Conservation (phyloP, 768 basidiomycete genomes). For the Myochromella boudieri region DNA sequence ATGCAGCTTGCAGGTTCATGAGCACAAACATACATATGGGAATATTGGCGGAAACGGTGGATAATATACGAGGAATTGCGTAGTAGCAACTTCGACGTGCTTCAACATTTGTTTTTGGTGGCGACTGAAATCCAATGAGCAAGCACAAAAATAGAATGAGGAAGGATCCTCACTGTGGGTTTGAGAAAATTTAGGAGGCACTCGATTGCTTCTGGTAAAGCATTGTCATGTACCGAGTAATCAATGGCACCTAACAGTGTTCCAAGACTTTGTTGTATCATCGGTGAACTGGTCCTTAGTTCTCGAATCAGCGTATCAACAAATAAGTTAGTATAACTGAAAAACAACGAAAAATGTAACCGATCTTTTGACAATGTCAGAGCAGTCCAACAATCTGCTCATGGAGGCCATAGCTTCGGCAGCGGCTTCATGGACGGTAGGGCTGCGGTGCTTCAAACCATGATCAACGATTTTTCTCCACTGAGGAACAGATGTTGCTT, state of each 20-base stretch:
- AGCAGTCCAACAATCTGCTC: constrained; percentile 69
- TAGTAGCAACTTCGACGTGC: constrained; percentile 52
- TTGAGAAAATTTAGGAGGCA: constrained; percentile 64
- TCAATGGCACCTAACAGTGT: constrained; percentile 67
- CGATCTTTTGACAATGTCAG: constrained; percentile 69
- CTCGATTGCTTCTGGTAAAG: constrained; percentile 49
- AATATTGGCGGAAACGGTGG: constrained; percentile 25
- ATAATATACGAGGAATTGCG: constrained; percentile 41
- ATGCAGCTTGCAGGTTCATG: background rate
- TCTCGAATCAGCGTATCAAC: constrained; percentile 61
- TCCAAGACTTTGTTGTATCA: constrained; percentile 73
- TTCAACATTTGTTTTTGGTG: constrained; percentile 45
- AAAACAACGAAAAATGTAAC: constrained; percentile 32
- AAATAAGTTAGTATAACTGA: constrained; percentile 6
- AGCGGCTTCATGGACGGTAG: constrained; percentile 72
- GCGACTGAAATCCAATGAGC: constrained; percentile 19
- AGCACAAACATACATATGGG: constrained; percentile 20
- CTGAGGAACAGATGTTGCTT: constrained; percentile 44
- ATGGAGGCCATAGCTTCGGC: constrained; percentile 68
- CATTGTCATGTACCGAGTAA: constrained; percentile 56
- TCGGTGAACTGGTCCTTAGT: constrained; percentile 47
- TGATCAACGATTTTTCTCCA: constrained; percentile 74
- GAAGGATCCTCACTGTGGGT: constrained; percentile 42
- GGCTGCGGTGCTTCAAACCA: constrained; percentile 66
- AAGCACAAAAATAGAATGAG: constrained; percentile 7